These are phyloP conservation scores for Aegilops tauschii DNA, from an alignment of 176 grass and related monocot genomes.

Conservation along the genomic window DNA sequence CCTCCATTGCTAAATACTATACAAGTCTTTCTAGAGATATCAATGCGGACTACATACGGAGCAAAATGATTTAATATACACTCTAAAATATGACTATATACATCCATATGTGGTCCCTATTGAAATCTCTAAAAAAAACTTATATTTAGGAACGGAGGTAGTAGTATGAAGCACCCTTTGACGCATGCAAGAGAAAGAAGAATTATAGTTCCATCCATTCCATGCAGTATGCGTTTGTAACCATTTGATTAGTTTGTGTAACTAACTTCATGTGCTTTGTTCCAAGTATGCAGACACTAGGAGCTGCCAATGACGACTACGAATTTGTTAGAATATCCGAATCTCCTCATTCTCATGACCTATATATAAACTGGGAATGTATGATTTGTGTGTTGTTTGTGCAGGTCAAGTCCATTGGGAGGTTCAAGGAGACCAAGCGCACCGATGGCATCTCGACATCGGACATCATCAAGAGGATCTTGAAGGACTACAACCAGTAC, in stretches of 20 bases:
- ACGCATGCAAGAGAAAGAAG: too few species aligned
- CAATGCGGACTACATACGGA: too few species aligned
- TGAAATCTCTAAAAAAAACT: too few species aligned
- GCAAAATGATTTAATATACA: too few species aligned
- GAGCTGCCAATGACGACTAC: slow-evolving; percentile 83
- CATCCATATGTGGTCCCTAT: too few species aligned
- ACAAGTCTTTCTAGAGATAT: too few species aligned
- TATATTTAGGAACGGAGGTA: too few species aligned
- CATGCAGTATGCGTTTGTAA: neutral
- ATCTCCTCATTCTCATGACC: neutral
- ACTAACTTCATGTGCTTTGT: neutral
- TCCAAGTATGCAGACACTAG: slow-evolving; percentile 85
- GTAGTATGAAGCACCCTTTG: too few species aligned
- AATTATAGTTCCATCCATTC: neutral
- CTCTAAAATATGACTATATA: too few species aligned
- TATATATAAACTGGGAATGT: neutral
- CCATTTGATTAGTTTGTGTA: neutral
- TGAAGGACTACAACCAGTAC: slow-evolving; percentile 94
- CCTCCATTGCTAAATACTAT: too few species aligned
- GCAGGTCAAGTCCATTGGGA: slow-evolving; percentile 80
- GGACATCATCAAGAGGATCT: slow-evolving; percentile 93
- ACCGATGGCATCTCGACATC: slow-evolving; percentile 87
- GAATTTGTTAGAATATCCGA: slow-evolving; percentile 56
- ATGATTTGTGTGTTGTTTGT: neutral
- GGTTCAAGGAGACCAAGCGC: slow-evolving; percentile 85